Percentiles rank a stretch among this genome's conserved stretches.
Evolutionary conservation across 306 rosid species (phyloP).

Genomic region (Dalbergia cochinchinensis): DNA sequence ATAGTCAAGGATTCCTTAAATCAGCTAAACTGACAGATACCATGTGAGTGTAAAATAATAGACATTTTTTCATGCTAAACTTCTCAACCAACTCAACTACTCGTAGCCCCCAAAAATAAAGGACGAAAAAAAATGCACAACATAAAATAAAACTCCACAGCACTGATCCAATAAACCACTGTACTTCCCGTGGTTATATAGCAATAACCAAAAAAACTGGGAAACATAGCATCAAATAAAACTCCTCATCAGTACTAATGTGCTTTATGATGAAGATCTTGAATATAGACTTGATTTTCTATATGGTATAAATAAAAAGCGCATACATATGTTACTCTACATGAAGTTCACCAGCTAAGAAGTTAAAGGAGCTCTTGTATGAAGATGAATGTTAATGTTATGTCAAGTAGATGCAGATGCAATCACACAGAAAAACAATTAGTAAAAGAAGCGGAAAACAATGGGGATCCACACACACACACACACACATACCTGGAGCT

Average conservation of each 20-base stretch:
- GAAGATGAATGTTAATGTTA: neutral
- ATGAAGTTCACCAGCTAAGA: neutral
- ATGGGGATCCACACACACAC: neutral
- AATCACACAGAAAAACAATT: neutral
- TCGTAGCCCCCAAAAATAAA: neutral
- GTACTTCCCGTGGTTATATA: neutral
- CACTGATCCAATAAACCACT: slow-evolving; percentile 1
- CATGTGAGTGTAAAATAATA: neutral
- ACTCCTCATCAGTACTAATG: too few species aligned
- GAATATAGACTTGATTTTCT: neutral
- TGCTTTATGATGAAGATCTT: neutral
- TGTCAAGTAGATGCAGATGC: neutral
- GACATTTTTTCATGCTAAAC: neutral
- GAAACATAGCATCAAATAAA: too few species aligned
- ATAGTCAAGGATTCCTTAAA: neutral
- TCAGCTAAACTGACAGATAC: neutral
- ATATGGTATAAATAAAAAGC: neutral
- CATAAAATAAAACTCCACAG: slow-evolving; percentile 9
- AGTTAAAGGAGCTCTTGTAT: neutral
- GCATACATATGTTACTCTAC: neutral
- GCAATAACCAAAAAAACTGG: too few species aligned
- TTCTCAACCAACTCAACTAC: neutral
- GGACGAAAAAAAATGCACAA: neutral
- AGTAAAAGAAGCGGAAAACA: neutral
- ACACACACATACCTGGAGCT: slow-evolving; percentile 44